phyloP scores from a whole-genome alignment of 495 filamentous ascomycete species.

The Hyaloscypha variabilis region DNA sequence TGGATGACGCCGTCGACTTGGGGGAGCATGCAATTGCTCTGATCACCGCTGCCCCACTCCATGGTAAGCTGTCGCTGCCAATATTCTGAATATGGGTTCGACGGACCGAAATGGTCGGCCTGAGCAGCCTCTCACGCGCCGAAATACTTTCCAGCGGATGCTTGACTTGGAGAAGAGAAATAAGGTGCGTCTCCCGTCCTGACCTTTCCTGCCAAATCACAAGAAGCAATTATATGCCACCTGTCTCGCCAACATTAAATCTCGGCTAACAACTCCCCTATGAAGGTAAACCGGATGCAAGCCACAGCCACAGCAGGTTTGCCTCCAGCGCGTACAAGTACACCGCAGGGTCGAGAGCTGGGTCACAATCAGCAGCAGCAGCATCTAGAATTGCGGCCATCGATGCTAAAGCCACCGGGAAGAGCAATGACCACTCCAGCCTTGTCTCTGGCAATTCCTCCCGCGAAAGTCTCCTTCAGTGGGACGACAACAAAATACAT shows the following conservation, averaged over 20 bases:
- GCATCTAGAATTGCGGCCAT: slow-evolving; percentile 2
- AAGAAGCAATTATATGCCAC: slow-evolving; percentile 38
- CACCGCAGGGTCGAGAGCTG: slow-evolving; percentile 8
- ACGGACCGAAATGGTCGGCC: slow-evolving; percentile 2
- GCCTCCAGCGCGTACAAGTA: slow-evolving; percentile 23
- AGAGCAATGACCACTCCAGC: slow-evolving; percentile 27
- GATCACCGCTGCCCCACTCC: not conserved
- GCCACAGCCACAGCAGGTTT: slow-evolving; percentile 11
- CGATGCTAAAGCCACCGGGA: slow-evolving; percentile 1
- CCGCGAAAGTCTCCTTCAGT: not conserved
- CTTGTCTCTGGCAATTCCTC: slow-evolving; percentile 21
- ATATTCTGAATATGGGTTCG: not conserved
- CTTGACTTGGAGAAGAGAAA: slow-evolving; percentile 52
- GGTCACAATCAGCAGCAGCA: not conserved
- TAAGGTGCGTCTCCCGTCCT: slow-evolving; percentile 46
- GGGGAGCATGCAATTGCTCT: not conserved
- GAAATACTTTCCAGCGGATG: slow-evolving; percentile 48
- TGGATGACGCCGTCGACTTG: not conserved
- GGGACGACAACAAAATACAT: slow-evolving; percentile 23
- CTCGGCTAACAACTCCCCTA: slow-evolving; percentile 31
- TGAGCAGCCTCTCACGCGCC: not conserved
- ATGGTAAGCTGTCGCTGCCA: not conserved
- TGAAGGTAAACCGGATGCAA: slow-evolving; percentile 43
- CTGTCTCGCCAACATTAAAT: slow-evolving; percentile 18
- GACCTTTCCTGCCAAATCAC: slow-evolving; percentile 10